Base-by-base conservation (phyloP, 139 green algal species). In the Micractinium conductrix region DNA sequence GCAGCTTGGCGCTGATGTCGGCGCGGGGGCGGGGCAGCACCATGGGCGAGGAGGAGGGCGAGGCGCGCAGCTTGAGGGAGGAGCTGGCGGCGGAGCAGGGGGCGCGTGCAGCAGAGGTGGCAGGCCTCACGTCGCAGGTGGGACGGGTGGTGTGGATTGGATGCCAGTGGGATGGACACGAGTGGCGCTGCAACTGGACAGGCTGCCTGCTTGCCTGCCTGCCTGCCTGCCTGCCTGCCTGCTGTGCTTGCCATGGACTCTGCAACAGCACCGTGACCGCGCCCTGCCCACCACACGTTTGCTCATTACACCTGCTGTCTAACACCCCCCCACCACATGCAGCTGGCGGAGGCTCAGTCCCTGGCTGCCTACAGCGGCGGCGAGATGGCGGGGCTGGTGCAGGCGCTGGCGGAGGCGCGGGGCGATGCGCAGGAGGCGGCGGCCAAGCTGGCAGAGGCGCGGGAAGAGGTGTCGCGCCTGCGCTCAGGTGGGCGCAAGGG, bases 401-500 rank as follows among this genome's bases (percentile, higher is more conserved):
- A 87, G 74, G 50, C 74, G 69, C 78, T 85, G 50, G 74, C 80
- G 2, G 86, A 87, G 68, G 86, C 81, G 65, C 33, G 76, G 48
- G 79, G 65, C 16, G 86, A 88, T 63, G 55, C 50, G 16, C 38
- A 43, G 24, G 86, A 90, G 80, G 42, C 50, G 50, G 50, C 45
- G 2, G 69, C 65, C 37, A 82, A 79, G 43, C 43, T 90, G 62
- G 82, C 67, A 12, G 86, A 90, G 50, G 28, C 63, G 30, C 62
- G 75, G 28, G 81, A 75, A 26, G 75, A 88, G 37, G 40, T 90
- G 40, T 30, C 45, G 35, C 38, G 33, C 21, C 50, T 90, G 68
- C 69, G 81, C 63, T 63, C 80, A 38, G 79, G 79, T 84, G 63
- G 19, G 79, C 1, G 1, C 22, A 22, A 6, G 19, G 5, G 37